Percentiles rank a stretch among this genome's conserved stretches.
phyloP scores from a whole-genome alignment of 164 flowering plant genomes.

The Macadamia integrifolia region DNA sequence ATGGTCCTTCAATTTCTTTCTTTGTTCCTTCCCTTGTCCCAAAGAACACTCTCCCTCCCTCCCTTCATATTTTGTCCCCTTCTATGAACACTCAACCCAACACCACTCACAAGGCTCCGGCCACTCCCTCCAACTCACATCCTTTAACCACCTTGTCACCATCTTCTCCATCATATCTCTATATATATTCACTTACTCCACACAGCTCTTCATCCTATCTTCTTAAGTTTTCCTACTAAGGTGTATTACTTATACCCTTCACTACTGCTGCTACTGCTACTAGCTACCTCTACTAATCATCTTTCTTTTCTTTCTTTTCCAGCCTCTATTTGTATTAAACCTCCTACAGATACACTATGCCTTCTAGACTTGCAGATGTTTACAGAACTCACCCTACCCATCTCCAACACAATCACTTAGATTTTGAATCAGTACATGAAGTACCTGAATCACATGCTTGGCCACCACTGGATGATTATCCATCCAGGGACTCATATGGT shows the following conservation, averaged over 20 bases:
- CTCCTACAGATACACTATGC: conserved; percentile 30
- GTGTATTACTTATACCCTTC: no score
- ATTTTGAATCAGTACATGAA: conserved; percentile 49
- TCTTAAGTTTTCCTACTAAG: background rate
- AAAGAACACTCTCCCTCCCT: conserved; percentile 11
- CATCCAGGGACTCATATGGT: background rate
- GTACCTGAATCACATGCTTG: conserved; percentile 71
- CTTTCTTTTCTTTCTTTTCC: background rate
- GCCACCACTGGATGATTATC: conserved; percentile 26
- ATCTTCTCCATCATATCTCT: conserved; percentile 18
- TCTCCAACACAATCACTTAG: conserved; percentile 30
- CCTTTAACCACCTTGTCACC: conserved; percentile 26
- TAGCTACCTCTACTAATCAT: background rate
- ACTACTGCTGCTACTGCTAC: background rate
- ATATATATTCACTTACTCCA: background rate
- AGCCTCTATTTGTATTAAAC: background rate
- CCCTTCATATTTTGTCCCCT: conserved; percentile 36
- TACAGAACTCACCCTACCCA: conserved; percentile 37
- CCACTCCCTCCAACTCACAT: conserved; percentile 14
- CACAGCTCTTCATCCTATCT: background rate
- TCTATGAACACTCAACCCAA: conserved; percentile 29
- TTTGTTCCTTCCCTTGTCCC: conserved; percentile 41
- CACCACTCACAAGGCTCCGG: conserved; percentile 27
- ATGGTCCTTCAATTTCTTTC: conserved; percentile 35
- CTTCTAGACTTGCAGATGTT: conserved; percentile 43